Evolutionary conservation across 148 eudicot genomes (phyloP).

Genomic region (Diospyros lotus): DNA sequence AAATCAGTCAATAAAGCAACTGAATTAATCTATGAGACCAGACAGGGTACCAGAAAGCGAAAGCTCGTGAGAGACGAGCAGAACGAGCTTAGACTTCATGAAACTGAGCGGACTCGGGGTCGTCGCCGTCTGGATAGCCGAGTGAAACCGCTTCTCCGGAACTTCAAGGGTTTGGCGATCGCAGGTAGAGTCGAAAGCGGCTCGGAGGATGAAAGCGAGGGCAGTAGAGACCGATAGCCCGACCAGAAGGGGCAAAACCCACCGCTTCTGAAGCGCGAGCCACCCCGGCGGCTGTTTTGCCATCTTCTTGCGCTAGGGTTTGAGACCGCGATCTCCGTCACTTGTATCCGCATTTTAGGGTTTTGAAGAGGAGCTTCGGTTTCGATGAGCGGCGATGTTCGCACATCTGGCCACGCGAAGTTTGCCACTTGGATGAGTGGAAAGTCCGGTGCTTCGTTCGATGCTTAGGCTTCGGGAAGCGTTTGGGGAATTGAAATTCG

Average conservation of each 20-base stretch:
- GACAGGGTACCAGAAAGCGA: conserved; percentile 72
- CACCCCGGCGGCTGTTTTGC: conserved; percentile 36
- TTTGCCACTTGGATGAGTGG: neutral
- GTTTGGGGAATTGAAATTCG: neutral
- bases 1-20: neutral
- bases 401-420: conserved; percentile 14
- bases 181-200: conserved; percentile 45
- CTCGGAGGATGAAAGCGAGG: conserved; percentile 55
- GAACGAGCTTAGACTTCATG: conserved; percentile 92
- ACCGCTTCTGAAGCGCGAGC: conserved; percentile 39
- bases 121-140: neutral
- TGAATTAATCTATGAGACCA: neutral
- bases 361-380: conserved; percentile 1
- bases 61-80: conserved; percentile 89
- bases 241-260: conserved; percentile 47
- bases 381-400: conserved; percentile 1
- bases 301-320: conserved; percentile 32
- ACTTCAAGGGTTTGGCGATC: conserved; percentile 15
- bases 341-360: conserved; percentile 13
- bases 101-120: conserved; percentile 57
- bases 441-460: neutral
- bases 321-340: conserved; percentile 9
- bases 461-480: neutral
- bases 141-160: conserved; percentile 19
- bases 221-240: conserved; percentile 57